These are phyloP conservation scores for Dendrobium huoshanense DNA, from an alignment of 106 monocot species.

Conservation along the genomic window DNA sequence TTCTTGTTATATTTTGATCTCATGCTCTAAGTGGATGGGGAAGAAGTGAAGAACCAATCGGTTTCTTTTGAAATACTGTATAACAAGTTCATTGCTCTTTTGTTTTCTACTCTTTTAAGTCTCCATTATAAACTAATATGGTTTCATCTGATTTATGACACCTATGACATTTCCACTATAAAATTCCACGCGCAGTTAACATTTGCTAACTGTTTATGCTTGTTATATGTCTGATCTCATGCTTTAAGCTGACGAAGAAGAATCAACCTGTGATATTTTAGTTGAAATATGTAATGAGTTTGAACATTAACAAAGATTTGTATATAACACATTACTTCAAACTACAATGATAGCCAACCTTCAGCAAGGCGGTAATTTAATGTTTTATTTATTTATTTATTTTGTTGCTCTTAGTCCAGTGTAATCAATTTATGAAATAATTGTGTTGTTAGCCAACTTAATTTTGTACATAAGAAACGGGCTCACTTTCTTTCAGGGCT, in stretches of 20 bases:
- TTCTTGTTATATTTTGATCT: background rate
- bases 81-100: background rate
- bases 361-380: background rate
- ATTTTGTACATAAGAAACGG: background rate
- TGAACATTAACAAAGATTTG: background rate
- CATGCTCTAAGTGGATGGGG: background rate
- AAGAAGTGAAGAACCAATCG: background rate
- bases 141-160: background rate
- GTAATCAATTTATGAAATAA: background rate
- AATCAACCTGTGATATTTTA: background rate
- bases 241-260: background rate
- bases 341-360: background rate
- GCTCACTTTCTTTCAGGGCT: conserved; percentile 37
- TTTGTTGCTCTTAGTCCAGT: background rate
- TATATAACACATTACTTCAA: background rate
- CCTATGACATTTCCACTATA: background rate
- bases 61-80: background rate
- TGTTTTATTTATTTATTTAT: background rate
- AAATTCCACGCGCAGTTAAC: background rate
- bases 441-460: background rate
- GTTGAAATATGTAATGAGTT: background rate
- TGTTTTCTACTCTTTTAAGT: background rate
- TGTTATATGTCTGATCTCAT: background rate
- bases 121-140: background rate
- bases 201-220: background rate